Evolutionary conservation across 2,329 filamentous ascomycete species (phyloP).

Genomic region (Cryphonectria naterciae): DNA sequence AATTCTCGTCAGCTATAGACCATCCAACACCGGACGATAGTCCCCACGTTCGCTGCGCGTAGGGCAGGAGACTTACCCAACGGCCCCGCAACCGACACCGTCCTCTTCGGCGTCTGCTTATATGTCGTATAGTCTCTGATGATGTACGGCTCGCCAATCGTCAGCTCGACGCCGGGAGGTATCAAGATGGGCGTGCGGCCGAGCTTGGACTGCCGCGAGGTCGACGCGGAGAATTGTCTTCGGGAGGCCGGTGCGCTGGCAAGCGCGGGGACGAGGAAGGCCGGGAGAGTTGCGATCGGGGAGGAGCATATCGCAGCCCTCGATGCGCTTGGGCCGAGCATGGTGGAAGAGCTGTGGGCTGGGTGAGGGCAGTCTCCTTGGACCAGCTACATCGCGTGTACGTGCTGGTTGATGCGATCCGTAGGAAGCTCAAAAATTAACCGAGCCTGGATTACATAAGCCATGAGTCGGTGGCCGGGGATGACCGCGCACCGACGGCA

Average conservation of each 20-base stretch:
- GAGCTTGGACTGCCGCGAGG: constrained; percentile 75
- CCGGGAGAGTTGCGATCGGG: constrained; percentile 61
- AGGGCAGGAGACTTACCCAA: constrained; percentile 60
- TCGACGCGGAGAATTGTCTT: constrained; percentile 73
- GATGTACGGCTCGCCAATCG: constrained; percentile 64
- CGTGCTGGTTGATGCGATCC: background rate
- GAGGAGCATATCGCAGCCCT: constrained; percentile 58
- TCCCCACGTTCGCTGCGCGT: constrained; percentile 9
- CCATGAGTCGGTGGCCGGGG: background rate
- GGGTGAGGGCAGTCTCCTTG: constrained; percentile 11
- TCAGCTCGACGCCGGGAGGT: constrained; percentile 80
- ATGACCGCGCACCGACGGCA: background rate
- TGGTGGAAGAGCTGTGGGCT: constrained; percentile 43
- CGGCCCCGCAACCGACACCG: constrained; percentile 78
- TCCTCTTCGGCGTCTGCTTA: constrained; percentile 65
- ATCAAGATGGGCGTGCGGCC: constrained; percentile 80
- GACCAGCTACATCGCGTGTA: background rate
- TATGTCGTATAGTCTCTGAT: constrained; percentile 62
- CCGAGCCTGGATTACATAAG: constrained; percentile 18
- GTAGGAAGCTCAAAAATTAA: constrained; percentile 24
- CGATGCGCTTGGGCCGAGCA: constrained; percentile 68
- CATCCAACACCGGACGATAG: constrained; percentile 28
- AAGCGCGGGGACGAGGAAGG: constrained; percentile 76
- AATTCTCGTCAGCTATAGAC: constrained; percentile 15
- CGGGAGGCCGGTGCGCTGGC: constrained; percentile 39